Evolutionary conservation across 2,329 filamentous ascomycete species (phyloP).

Genomic region (Dactylonectria estremocensis): DNA sequence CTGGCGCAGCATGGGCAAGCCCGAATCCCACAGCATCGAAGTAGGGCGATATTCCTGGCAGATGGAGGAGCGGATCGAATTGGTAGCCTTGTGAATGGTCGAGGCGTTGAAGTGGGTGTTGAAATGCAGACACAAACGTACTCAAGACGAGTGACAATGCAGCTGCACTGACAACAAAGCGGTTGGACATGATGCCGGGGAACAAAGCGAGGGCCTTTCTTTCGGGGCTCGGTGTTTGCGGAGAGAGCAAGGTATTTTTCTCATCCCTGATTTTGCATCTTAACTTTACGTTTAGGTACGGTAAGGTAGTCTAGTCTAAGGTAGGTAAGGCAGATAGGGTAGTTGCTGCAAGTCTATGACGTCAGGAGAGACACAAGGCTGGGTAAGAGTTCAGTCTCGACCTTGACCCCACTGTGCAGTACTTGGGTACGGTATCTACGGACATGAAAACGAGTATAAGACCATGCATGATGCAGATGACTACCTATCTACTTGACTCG

Average conservation of each 20-base stretch:
- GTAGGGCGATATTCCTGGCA: slow-evolving; percentile 45
- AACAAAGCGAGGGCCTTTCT: neutral
- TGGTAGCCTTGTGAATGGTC: slow-evolving; percentile 44
- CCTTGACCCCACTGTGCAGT: neutral
- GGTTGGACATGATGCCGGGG: slow-evolving; percentile 22
- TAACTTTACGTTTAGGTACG: neutral
- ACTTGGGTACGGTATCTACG: neutral
- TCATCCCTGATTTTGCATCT: neutral
- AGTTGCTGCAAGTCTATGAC: slow-evolving; percentile 12
- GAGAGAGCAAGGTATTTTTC: neutral
- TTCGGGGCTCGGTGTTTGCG: neutral
- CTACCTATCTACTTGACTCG: neutral
- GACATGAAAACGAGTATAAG: neutral
- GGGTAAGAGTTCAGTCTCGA: neutral
- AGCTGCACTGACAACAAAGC: slow-evolving; percentile 19
- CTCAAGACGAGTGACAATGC: slow-evolving; percentile 15
- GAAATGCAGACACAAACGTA: slow-evolving; percentile 24
- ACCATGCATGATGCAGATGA: neutral
- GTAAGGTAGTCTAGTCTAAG: no score
- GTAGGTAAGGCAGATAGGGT: neutral
- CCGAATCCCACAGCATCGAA: slow-evolving; percentile 46
- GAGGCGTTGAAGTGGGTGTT: slow-evolving; percentile 35
- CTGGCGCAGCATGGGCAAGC: slow-evolving; percentile 37
- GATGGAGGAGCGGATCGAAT: slow-evolving; percentile 44
- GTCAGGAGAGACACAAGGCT: neutral